Conservation (phyloP, 2,329 filamentous ascomycete genomes). For the Stagonosporopsis vannaccii region DNA sequence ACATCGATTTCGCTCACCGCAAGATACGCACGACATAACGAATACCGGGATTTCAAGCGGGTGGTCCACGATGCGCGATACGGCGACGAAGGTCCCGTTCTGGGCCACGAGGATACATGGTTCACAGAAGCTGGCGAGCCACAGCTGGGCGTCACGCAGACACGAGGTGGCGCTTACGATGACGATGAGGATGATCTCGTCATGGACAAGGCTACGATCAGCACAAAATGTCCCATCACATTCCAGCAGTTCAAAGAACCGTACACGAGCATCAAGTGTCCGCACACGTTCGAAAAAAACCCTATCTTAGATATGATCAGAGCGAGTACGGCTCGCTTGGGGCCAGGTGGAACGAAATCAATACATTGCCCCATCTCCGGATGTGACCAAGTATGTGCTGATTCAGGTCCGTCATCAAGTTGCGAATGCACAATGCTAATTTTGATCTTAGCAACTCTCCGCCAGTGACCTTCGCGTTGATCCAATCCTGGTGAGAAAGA, state of each 20-base stretch:
- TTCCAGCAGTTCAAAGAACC: slow-evolving; percentile 70
- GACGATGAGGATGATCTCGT: slow-evolving; percentile 74
- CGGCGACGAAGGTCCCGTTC: slow-evolving; percentile 59
- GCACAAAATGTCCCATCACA: slow-evolving; percentile 74
- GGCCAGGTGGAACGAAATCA: slow-evolving; percentile 35
- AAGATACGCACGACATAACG: slow-evolving; percentile 66
- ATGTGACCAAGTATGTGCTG: slow-evolving; percentile 59
- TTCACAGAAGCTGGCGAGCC: slow-evolving; percentile 62
- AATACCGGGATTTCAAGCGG: slow-evolving; percentile 67
- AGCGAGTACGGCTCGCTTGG: slow-evolving; percentile 24
- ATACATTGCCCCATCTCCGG: slow-evolving; percentile 71
- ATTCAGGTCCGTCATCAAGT: background rate
- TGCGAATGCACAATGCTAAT: background rate
- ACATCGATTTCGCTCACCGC: slow-evolving; percentile 46
- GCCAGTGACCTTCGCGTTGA: slow-evolving; percentile 39
- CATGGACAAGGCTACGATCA: slow-evolving; percentile 68
- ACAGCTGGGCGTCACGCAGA: slow-evolving; percentile 51
- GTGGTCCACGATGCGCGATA: slow-evolving; percentile 68
- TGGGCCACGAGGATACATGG: slow-evolving; percentile 68
- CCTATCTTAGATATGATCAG: slow-evolving; percentile 66
- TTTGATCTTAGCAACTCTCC: slow-evolving; percentile 39
- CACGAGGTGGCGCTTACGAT: slow-evolving; percentile 48
- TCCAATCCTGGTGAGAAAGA: slow-evolving; percentile 45
- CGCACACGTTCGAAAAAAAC: slow-evolving; percentile 74
- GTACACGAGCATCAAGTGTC: slow-evolving; percentile 71